Conservation (phyloP, 2,329 filamentous ascomycete genomes). For the Helotiales sp. region DNA sequence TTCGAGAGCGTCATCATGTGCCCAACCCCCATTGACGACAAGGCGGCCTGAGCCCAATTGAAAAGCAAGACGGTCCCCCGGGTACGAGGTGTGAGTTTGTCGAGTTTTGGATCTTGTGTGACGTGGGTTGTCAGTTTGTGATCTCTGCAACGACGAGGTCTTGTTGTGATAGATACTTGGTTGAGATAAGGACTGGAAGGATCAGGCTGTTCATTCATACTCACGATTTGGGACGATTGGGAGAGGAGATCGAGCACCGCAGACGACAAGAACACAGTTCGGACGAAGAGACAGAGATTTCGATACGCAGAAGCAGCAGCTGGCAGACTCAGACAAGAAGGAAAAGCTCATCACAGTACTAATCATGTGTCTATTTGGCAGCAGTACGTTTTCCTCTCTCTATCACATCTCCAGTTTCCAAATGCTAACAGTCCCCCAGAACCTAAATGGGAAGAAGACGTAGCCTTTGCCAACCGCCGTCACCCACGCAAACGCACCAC, state of each 20-base stretch:
- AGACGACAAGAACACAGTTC: neutral
- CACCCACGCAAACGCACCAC: slow-evolving; percentile 14
- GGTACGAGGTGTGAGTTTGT: neutral
- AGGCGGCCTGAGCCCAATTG: neutral
- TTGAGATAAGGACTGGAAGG: too few relatives aligned
- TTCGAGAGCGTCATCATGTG: slow-evolving; percentile 10
- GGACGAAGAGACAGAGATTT: neutral
- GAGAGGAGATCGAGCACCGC: neutral
- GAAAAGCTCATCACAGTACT: neutral
- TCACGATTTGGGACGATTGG: too few relatives aligned
- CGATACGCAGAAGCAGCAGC: neutral
- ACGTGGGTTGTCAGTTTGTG: neutral
- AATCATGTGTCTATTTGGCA: slow-evolving; percentile 19
- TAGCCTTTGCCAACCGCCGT: slow-evolving; percentile 23
- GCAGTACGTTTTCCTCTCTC: neutral
- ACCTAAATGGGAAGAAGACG: slow-evolving; percentile 29
- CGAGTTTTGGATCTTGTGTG: neutral
- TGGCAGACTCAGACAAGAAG: neutral
- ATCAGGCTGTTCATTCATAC: too few relatives aligned
- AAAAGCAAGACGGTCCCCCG: neutral
- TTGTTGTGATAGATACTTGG: too few relatives aligned
- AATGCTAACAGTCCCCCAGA: slow-evolving; percentile 12
- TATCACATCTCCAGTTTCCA: neutral
- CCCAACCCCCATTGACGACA: too few relatives aligned
- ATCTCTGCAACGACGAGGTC: neutral